Conservation (phyloP, 148 eudicot genomes). For the Polygonum aviculare region DNA sequence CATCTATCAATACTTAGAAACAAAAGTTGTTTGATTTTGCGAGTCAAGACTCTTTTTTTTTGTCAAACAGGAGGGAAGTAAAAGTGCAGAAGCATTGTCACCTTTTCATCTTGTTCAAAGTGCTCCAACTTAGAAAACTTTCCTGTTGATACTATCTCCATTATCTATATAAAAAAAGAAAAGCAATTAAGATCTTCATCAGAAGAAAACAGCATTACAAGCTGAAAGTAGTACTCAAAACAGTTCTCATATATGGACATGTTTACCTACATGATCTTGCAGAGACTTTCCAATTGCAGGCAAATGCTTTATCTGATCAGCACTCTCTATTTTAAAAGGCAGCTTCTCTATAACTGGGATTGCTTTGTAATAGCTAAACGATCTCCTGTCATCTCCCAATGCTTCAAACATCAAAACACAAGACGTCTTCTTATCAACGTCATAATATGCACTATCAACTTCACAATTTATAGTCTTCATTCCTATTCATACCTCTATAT, state of each 20-base stretch:
- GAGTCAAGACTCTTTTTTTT: neutral
- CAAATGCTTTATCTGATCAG: conserved; percentile 75
- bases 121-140: conserved; percentile 92
- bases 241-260: neutral
- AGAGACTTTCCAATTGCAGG: conserved; percentile 88
- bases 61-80: neutral
- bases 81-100: conserved; percentile 14
- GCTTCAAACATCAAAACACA: conserved; percentile 27
- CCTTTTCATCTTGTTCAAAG: conserved; percentile 95
- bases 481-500: conserved; percentile 52
- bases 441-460: neutral
- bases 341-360: conserved; percentile 87
- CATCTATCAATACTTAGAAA: neutral
- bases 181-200: neutral
- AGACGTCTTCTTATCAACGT: neutral
- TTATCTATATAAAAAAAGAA: conserved; percentile 46
- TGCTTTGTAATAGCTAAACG: conserved; percentile 91
- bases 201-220: neutral
- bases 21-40: neutral
- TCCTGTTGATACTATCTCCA: conserved; percentile 84
- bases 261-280: conserved; percentile 78
- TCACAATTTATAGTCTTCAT: neutral
- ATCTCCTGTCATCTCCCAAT: conserved; percentile 90
- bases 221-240: neutral
- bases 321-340: conserved; percentile 75